Conservation (phyloP, 179 eudicot species). For the Beta macrorhiza region DNA sequence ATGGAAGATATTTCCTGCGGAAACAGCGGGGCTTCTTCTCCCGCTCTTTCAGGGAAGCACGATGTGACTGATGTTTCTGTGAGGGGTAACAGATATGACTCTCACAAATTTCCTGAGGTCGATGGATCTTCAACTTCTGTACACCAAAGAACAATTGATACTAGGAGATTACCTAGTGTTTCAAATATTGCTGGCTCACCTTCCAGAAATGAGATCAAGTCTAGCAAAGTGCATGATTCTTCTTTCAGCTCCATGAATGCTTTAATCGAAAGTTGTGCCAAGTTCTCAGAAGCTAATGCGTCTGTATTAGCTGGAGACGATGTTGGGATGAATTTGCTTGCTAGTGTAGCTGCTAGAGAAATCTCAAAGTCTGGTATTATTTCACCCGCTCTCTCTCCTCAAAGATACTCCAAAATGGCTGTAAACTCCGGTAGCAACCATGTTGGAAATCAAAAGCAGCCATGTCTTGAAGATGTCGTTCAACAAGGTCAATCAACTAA, state of each 20-base stretch:
- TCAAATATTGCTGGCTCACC: conserved; percentile 21
- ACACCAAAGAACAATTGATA: conserved; percentile 31
- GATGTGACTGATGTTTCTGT: conserved; percentile 25
- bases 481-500: conserved; percentile 14
- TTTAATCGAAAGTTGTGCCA: conserved; percentile 44
- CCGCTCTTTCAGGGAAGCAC: conserved; percentile 33
- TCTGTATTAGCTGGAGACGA: conserved; percentile 40
- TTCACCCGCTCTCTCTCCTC: conserved; percentile 39
- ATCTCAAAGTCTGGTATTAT: conserved; percentile 26
- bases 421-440: conserved; percentile 13
- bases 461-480: conserved; percentile 8
- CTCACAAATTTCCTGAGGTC: conserved; percentile 36
- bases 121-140: conserved; percentile 34
- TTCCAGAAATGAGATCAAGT: conserved; percentile 27
- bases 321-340: conserved; percentile 50
- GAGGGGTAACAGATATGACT: conserved; percentile 26
- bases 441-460: conserved; percentile 19
- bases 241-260: conserved; percentile 46
- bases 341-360: conserved; percentile 54
- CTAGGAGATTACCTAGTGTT: conserved; percentile 32
- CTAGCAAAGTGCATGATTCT: conserved; percentile 30
- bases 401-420: conserved; percentile 18
- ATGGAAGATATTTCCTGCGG: conserved; percentile 43
- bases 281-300: conserved; percentile 36
- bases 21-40: conserved; percentile 43